Evolutionary conservation across 116 monocot species (phyloP).

Genomic region (Dioscorea cayenensis): DNA sequence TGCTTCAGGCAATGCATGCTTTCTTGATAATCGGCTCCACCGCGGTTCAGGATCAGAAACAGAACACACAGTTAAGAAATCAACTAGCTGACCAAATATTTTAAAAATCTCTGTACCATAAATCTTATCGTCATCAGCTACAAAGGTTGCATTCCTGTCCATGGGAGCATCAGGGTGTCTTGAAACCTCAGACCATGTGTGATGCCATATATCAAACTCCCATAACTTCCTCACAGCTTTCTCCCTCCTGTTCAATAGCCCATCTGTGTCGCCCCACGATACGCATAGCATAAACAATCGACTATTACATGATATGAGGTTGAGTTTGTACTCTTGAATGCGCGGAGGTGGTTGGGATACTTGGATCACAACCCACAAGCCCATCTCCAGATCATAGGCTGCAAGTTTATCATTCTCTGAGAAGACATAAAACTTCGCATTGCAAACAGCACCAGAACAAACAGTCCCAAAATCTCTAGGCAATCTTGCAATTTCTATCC

Average conservation of each 20-base stretch:
- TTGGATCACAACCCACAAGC: slow-evolving; percentile 61
- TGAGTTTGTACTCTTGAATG: slow-evolving; percentile 52
- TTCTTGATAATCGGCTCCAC: slow-evolving; percentile 65
- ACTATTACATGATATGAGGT: slow-evolving; percentile 47
- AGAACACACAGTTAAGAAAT: slow-evolving; percentile 67
- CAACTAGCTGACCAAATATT: slow-evolving; percentile 76
- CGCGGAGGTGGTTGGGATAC: slow-evolving; percentile 36
- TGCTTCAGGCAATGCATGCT: slow-evolving; percentile 39
- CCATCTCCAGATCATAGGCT: slow-evolving; percentile 55
- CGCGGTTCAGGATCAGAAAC: slow-evolving; percentile 32
- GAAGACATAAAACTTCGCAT: slow-evolving; percentile 60
- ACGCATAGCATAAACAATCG: slow-evolving; percentile 71
- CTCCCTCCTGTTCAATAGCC: slow-evolving; percentile 26
- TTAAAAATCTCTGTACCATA: slow-evolving; percentile 88
- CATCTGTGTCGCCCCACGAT: slow-evolving; percentile 60
- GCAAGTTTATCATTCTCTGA: slow-evolving; percentile 57
- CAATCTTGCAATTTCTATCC: slow-evolving; percentile 58
- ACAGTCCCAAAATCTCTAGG: slow-evolving; percentile 59
- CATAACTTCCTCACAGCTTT: slow-evolving; percentile 74
- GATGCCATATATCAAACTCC: slow-evolving; percentile 46
- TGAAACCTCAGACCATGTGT: slow-evolving; percentile 59
- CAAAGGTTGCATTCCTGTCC: slow-evolving; percentile 63
- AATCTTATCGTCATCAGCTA: slow-evolving; percentile 36
- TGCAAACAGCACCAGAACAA: slow-evolving; percentile 67
- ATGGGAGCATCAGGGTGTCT: slow-evolving; percentile 96